Evolutionary conservation across 2,329 filamentous ascomycete genomes (phyloP).

Genomic region (Fonsecaea erecta): DNA sequence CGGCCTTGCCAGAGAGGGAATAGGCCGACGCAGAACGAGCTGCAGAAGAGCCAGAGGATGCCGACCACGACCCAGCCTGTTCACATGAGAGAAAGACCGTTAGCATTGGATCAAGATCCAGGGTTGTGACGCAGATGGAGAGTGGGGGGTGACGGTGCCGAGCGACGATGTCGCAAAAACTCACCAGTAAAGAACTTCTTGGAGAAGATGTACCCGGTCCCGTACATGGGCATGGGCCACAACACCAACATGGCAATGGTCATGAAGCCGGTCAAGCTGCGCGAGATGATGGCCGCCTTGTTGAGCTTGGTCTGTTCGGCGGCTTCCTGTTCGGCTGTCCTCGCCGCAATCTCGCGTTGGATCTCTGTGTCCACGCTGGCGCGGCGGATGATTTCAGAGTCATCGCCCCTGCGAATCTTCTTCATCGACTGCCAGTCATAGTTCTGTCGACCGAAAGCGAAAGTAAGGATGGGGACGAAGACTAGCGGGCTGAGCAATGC

Average conservation of each 20-base stretch:
- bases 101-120: too few species aligned
- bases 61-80: constrained; percentile 75
- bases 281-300: constrained; percentile 60
- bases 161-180: constrained; percentile 7
- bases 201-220: constrained; percentile 77
- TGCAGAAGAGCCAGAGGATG: constrained; percentile 80
- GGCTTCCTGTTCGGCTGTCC: constrained; percentile 46
- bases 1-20: constrained; percentile 83
- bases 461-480: constrained; percentile 76
- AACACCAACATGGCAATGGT: constrained; percentile 75
- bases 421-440: constrained; percentile 90
- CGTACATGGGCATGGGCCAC: constrained; percentile 94
- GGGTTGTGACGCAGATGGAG: too few species aligned
- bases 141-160: too few species aligned
- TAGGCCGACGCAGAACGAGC: constrained; percentile 72
- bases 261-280: constrained; percentile 64
- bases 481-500: constrained; percentile 77
- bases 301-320: constrained; percentile 58
- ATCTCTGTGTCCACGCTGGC: constrained; percentile 70
- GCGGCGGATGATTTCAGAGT: constrained; percentile 69
- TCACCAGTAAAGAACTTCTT: constrained; percentile 73
- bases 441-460: constrained; percentile 69
- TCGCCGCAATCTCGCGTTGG: constrained; percentile 43
- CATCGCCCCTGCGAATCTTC: constrained; percentile 76
- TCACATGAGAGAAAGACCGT: background rate